Conservation (phyloP, 768 basidiomycete species). For the Phylloporus scabripes region DNA sequence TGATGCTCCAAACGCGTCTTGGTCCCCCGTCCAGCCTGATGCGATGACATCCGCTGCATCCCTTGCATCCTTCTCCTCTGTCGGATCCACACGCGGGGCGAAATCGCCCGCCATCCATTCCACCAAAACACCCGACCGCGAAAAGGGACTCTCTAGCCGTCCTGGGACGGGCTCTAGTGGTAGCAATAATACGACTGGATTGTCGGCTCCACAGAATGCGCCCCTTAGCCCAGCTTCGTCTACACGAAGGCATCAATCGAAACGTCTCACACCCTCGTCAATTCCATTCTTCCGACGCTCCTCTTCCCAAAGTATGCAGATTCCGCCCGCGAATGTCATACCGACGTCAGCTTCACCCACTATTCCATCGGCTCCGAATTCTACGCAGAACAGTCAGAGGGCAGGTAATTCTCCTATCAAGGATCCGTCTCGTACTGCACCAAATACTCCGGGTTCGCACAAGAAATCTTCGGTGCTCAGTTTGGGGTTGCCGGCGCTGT, state of each 20-base stretch:
- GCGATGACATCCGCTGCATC: constrained; percentile 79
- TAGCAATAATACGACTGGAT: constrained; percentile 58
- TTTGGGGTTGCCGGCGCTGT: constrained; percentile 71
- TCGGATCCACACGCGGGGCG: constrained; percentile 56
- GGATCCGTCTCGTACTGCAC: constrained; percentile 47
- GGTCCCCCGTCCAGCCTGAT: constrained; percentile 67
- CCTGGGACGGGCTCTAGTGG: constrained; percentile 73
- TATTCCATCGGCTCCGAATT: constrained; percentile 42
- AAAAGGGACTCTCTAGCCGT: constrained; percentile 48
- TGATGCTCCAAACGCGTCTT: constrained; percentile 41
- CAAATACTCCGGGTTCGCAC: constrained; percentile 54
- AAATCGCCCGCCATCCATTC: constrained; percentile 40
- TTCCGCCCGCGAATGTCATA: constrained; percentile 41
- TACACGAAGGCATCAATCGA: constrained; percentile 57
- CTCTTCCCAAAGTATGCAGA: constrained; percentile 81
- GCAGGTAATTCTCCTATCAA: constrained; percentile 48
- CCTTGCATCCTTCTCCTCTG: constrained; percentile 66
- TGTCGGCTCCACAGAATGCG: constrained; percentile 48
- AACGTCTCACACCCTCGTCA: constrained; percentile 84
- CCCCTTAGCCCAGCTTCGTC: constrained; percentile 73
- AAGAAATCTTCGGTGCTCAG: constrained; percentile 84
- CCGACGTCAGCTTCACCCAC: constrained; percentile 46
- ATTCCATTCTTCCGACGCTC: constrained; percentile 94
- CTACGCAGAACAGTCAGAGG: constrained; percentile 40
- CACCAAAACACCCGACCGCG: constrained; percentile 59